Conservation (phyloP, 2,329 filamentous ascomycete genomes). For the Albifimbria verrucaria region DNA sequence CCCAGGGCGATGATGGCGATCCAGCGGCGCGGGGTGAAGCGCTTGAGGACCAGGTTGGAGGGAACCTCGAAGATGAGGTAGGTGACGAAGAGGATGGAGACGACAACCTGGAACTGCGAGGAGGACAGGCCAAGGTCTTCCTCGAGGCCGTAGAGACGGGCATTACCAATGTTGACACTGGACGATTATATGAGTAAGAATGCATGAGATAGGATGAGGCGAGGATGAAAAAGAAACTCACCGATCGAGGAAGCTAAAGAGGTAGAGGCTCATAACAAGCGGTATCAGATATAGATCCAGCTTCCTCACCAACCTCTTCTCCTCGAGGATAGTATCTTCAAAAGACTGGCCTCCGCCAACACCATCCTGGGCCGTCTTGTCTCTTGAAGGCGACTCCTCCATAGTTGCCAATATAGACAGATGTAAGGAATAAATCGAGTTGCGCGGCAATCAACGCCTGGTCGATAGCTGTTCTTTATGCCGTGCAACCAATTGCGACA, state of each 20-base stretch:
- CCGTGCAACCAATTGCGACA: no score
- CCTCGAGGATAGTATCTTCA: no score
- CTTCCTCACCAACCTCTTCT: slow-evolving; percentile 60
- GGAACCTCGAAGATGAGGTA: slow-evolving; percentile 62
- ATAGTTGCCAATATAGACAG: no score
- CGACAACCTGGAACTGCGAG: slow-evolving; percentile 65
- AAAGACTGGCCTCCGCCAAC: no score
- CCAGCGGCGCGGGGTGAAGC: slow-evolving; percentile 59
- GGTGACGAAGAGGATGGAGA: slow-evolving; percentile 66
- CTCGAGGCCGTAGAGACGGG: slow-evolving; percentile 63
- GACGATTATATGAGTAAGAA: slow-evolving; percentile 9
- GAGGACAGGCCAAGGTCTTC: slow-evolving; percentile 57
- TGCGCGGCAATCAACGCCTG: no score
- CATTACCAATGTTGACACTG: slow-evolving; percentile 71
- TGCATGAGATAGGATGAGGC: not conserved
- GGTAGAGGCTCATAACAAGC: slow-evolving; percentile 65
- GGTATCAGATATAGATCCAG: slow-evolving; percentile 63
- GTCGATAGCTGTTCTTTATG: no score
- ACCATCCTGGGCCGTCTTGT: no score
- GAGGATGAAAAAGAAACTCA: slow-evolving; percentile 27
- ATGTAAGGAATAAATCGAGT: no score
- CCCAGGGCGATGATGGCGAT: slow-evolving; percentile 60
- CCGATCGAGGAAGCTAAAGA: slow-evolving; percentile 74
- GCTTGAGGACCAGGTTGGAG: slow-evolving; percentile 62
- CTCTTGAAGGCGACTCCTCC: not conserved